Evolutionary conservation across 2,329 filamentous ascomycete genomes (phyloP).

Genomic region (Xenoacremonium recifei): DNA sequence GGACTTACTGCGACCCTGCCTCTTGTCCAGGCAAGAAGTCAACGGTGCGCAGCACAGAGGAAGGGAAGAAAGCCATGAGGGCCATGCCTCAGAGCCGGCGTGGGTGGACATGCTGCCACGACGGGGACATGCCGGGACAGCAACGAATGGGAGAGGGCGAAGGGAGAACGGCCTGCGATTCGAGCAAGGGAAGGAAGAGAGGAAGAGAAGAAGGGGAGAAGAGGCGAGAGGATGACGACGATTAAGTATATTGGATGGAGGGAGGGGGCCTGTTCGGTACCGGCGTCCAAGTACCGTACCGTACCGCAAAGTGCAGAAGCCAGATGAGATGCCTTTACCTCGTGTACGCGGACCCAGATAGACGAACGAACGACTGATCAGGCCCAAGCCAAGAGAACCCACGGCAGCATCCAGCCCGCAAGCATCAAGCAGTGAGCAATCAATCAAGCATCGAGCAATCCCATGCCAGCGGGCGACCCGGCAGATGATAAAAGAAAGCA

Average conservation of each 20-base stretch:
- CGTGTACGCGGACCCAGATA: too few relatives aligned
- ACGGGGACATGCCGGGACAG: conserved; percentile 23
- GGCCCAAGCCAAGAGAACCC: too few relatives aligned
- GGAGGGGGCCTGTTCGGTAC: too few relatives aligned
- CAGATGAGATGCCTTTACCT: too few relatives aligned
- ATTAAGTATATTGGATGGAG: not conserved
- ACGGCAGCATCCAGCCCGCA: too few relatives aligned
- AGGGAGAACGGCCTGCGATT: conserved; percentile 23
- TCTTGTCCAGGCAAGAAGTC: conserved; percentile 37
- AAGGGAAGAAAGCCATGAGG: conserved; percentile 48
- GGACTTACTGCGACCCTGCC: conserved; percentile 38
- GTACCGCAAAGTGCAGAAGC: too few relatives aligned
- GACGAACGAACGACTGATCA: too few relatives aligned
- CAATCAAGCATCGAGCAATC: too few relatives aligned
- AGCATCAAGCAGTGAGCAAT: too few relatives aligned
- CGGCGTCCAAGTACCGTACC: too few relatives aligned
- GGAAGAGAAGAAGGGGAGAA: conserved; percentile 12
- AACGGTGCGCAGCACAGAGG: conserved; percentile 44
- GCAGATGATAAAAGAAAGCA: not conserved
- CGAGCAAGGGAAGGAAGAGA: conserved; percentile 10
- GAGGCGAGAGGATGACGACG: conserved; percentile 10
- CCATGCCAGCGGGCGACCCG: conserved; percentile 1
- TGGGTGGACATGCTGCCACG: conserved; percentile 41
- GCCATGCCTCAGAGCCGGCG: conserved; percentile 40
- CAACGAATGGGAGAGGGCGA: conserved; percentile 4